phyloP scores from a whole-genome alignment of 176 grass and related monocot species.

The Triticum turgidum region DNA sequence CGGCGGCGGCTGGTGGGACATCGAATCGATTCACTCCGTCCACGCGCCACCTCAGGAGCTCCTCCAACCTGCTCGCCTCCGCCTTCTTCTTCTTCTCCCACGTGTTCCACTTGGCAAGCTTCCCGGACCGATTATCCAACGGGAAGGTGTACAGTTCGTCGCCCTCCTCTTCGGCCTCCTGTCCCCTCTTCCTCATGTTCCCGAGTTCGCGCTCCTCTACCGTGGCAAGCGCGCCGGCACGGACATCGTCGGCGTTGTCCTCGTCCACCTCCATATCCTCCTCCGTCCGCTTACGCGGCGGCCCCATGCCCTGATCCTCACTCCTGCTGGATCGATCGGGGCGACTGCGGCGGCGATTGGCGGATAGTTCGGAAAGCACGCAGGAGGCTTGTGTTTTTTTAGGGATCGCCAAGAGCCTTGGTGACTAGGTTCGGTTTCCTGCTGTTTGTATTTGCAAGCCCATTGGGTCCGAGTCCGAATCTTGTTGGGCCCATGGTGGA shows the following conservation, averaged over 20 bases:
- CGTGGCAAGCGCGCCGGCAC: not conserved
- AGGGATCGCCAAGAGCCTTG: not conserved
- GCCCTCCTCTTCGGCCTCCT: not conserved
- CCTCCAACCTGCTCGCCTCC: not conserved
- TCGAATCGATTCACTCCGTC: not conserved
- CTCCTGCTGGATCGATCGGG: not conserved
- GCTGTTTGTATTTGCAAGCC: not conserved
- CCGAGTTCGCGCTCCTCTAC: not conserved
- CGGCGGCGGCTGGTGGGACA: not conserved
- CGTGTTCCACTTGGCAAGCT: not conserved
- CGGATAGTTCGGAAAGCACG: not conserved
- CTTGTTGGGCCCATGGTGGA: not conserved
- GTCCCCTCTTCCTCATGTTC: not conserved
- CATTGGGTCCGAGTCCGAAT: not conserved
- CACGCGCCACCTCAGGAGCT: not conserved
- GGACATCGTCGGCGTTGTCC: not conserved
- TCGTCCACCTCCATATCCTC: not conserved
- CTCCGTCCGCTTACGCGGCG: not conserved
- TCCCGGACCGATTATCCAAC: not conserved
- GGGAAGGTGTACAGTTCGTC: slow-evolving; percentile 5
- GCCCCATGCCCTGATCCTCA: not conserved
- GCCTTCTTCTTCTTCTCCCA: not conserved
- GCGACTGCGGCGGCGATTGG: not conserved
- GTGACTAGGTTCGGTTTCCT: not conserved
- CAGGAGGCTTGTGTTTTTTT: too few relatives aligned